Conservation (phyloP, 2,329 filamentous ascomycete genomes). For the Passalora sequoiae region DNA sequence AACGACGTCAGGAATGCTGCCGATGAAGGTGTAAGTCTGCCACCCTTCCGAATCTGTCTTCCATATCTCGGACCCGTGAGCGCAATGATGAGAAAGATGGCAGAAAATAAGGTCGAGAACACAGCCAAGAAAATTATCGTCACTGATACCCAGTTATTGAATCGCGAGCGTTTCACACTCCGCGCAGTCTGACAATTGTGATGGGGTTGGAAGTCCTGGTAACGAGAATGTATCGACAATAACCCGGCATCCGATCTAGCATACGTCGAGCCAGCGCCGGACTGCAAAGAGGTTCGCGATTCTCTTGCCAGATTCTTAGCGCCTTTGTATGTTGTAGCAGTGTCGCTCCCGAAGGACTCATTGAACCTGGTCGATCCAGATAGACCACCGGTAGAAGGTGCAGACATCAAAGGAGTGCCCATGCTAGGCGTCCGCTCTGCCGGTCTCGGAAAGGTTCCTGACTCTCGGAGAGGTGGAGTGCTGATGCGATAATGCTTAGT, state of each 20-base stretch:
- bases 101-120: constrained; percentile 61
- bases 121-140: constrained; percentile 46
- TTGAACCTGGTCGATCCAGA: constrained; percentile 25
- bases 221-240: constrained; percentile 19
- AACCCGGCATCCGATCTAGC: constrained; percentile 27
- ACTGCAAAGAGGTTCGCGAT: constrained; percentile 23
- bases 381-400: constrained; percentile 22
- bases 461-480: constrained; percentile 23
- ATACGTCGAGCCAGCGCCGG: constrained; percentile 21
- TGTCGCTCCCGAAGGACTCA: constrained; percentile 12
- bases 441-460: constrained; percentile 9
- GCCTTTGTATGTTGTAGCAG: constrained; percentile 16
- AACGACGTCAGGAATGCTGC: constrained; percentile 64
- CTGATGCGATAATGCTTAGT: constrained; percentile 8
- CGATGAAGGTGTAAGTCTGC: constrained; percentile 54
- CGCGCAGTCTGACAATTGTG: constrained; percentile 20
- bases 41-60: constrained; percentile 47
- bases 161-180: constrained; percentile 11
- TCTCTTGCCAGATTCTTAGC: constrained; percentile 12
- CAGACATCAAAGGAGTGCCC: constrained; percentile 18
- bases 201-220: constrained; percentile 26
- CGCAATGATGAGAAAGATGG: constrained; percentile 60
- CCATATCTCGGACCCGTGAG: constrained; percentile 60
- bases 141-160: constrained; percentile 44
- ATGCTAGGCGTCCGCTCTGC: constrained; percentile 14